Base-by-base conservation (phyloP, 1,284 basidiomycete species). In the Austroboletus novae-zelandiae region DNA sequence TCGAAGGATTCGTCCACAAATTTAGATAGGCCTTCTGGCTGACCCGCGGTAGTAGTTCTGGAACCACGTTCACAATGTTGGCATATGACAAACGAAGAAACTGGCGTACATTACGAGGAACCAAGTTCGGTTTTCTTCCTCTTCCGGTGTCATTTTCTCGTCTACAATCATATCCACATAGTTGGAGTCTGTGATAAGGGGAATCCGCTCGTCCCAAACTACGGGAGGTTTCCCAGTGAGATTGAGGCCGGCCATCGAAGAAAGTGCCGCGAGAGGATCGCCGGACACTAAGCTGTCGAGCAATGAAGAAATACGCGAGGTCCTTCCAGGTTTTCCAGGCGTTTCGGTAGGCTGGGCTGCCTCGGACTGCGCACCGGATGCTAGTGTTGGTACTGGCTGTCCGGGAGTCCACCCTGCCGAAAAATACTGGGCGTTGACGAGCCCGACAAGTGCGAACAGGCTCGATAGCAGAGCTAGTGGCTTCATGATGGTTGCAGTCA, bases 351-450 rank as follows among this genome's bases (percentile, higher is more conserved):
- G 5, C 45, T 47, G 56, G 41, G 51, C 54, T 30, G 43, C 55
- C 47, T 48, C 62, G 55, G 40, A 57, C 32, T 46, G 48, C 17
- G 42, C 34, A 20, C 52, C 3, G 6, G 46, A 53, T 36, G 69
- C 53, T 34, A 63, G 53, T 14, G 69, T 61, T 6, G 72, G 65
- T 9, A 72, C 71, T 5, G 78, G 68, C 62, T 89, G 81, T 30
- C 86, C 87, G 3, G 88, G 89, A 32, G 72, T 62, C 89, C 88
- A 90, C n/a, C 88, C 88, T 25, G 74, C 72, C 3, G 86, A 89
- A 66, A 89, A 83, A 66, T 89, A 89, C 55, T 88, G 82, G 10
- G 85, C 86, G 42, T 67, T 69, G 39, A 66, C 74, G 17, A 74
- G 70, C 14, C 65, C 62, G 42, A 66, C 65, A 46, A 68, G 62